phyloP scores from a whole-genome alignment of 176 grass and related monocot genomes.

The Sorghum bicolor region DNA sequence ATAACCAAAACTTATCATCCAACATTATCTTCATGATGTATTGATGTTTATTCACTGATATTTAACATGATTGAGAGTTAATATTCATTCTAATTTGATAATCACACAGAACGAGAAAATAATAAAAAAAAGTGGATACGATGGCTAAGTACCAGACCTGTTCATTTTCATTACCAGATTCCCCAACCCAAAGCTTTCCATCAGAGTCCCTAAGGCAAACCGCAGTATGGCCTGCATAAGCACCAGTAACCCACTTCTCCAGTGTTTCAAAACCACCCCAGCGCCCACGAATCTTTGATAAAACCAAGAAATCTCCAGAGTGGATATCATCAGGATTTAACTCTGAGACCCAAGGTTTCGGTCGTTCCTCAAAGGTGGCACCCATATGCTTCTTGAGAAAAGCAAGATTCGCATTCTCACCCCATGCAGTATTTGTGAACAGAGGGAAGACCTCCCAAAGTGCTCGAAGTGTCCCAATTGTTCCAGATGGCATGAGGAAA shows the following conservation, averaged over 20 bases:
- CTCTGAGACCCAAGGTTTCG: conserved; percentile 85
- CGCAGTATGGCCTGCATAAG: conserved; percentile 89
- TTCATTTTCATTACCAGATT: conserved; percentile 97
- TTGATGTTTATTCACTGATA: not conserved
- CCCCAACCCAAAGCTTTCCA: conserved; percentile 91
- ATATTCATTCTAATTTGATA: not conserved
- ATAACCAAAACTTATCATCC: not conserved
- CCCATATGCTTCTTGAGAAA: conserved; percentile 98
- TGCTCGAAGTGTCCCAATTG: conserved; percentile 90
- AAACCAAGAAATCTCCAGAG: conserved; percentile 84
- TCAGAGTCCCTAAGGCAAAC: conserved; percentile 88
- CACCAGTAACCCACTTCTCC: conserved; percentile 98
- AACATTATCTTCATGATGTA: not conserved
- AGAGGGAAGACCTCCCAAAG: conserved; percentile 94
- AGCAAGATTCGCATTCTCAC: conserved; percentile 77
- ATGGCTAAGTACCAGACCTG: conserved; percentile 40
- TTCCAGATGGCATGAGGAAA: conserved; percentile 97
- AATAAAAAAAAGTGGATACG: not conserved
- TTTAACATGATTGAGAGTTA: not conserved
- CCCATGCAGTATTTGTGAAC: conserved; percentile 88
- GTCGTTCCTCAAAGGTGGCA: conserved; percentile 77
- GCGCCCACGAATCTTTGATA: conserved; percentile 92
- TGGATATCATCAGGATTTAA: conserved; percentile 83
- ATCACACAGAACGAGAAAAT: not conserved
- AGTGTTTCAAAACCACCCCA: conserved; percentile 97